phyloP scores from a whole-genome alignment of 2,329 filamentous ascomycete genomes.

The Pseudogymnoascus sp. region DNA sequence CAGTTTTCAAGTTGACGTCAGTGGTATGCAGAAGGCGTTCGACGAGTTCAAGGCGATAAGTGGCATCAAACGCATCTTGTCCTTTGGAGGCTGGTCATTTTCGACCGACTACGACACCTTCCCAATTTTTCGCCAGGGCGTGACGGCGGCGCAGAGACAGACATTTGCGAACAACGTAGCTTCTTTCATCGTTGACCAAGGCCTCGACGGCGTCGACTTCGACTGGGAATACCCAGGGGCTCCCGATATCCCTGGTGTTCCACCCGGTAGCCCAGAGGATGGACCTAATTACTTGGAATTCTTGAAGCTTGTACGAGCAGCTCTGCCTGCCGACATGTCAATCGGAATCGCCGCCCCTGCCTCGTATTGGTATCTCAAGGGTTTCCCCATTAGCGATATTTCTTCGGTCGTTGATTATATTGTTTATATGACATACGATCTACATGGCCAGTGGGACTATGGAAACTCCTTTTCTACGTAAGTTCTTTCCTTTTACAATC shows the following conservation, averaged over 20 bases:
- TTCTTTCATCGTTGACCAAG: constrained; percentile 28
- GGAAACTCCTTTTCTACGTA: background rate
- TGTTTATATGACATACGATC: constrained; percentile 22
- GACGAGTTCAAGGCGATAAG: constrained; percentile 29
- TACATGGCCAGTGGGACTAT: constrained; percentile 36
- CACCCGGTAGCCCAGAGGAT: constrained; percentile 24
- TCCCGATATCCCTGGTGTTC: constrained; percentile 32
- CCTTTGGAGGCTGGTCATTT: constrained; percentile 39
- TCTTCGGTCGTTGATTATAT: constrained; percentile 19
- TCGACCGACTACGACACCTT: constrained; percentile 33
- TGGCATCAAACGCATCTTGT: constrained; percentile 36
- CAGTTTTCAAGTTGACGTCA: constrained; percentile 26
- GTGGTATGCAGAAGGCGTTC: constrained; percentile 25
- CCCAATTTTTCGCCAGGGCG: constrained; percentile 31
- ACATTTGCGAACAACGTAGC: constrained; percentile 28
- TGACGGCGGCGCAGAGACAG: constrained; percentile 28
- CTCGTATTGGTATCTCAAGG: constrained; percentile 29
- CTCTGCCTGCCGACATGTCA: constrained; percentile 21
- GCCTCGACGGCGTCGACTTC: constrained; percentile 28
- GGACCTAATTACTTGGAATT: constrained; percentile 30
- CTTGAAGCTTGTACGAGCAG: constrained; percentile 22
- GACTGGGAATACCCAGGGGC: constrained; percentile 36
- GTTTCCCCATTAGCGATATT: constrained; percentile 17
- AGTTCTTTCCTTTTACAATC: too few relatives aligned
- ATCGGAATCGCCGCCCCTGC: constrained; percentile 25